Base-by-base conservation (phyloP, 2,329 filamentous ascomycete species). In the Cercospora citrullina region DNA sequence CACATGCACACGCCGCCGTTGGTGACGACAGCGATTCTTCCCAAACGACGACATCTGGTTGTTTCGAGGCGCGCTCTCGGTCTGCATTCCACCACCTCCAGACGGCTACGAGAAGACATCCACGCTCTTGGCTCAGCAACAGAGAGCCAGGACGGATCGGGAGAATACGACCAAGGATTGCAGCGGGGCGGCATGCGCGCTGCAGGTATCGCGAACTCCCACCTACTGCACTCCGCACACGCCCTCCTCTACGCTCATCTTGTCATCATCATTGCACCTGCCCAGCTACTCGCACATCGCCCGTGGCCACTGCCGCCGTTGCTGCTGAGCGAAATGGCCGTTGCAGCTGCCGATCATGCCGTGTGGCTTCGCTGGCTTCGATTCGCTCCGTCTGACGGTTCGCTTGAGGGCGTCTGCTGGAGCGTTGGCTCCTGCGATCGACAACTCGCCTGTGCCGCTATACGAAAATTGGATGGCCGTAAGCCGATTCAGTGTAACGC, bases 371-470 rank as follows among this genome's bases (percentile, higher is more conserved):
- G 36, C 36, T 58, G 42, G 60, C 60, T 48, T 31, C 60, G 14
- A 51, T 18, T 26, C 36, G 28, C 21, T 26, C 36, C 60, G 36
- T 31, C 36, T 9, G 16, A 62, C 60, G 60, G 60, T 9, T 62
- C 60, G 60, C 60, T 3, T 18, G 36, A 8, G n/a, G 60, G 26
- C 16, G 26, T 30, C 18, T 26, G 36, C 60, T 39, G n/a, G 16
- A 6, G 18, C 39, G 23, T 33, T 62, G 48, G 16, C 60, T 62
- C 30, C 39, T 30, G 5, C 36, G 60, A 62, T 62, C 60, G 60
- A 62, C 60, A 62, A 28, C 8, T 2, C 36, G 36, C 36, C 36
- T 42, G 36, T n/a, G 36, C 16, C 33, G 60, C 60, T 30, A 12
- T 18, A 33, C 60, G 36, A 51, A 16, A 62, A 30, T 23, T 6